Conservation (phyloP, 202 grass and related monocot genomes). For the Carex arenaria region DNA sequence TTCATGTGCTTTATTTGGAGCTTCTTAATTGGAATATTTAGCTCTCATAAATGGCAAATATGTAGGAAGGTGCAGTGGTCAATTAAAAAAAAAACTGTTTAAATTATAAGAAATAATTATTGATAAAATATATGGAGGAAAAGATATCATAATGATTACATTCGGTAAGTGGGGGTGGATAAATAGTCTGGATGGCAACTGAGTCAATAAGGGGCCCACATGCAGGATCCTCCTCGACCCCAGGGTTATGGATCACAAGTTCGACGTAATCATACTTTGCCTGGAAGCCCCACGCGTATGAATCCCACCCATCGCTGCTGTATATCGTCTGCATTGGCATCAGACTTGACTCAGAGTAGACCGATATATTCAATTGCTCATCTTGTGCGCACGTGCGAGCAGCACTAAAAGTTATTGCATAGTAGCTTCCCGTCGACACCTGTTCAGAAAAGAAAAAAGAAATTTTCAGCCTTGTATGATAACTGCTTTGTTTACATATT, state of each 20-base stretch:
- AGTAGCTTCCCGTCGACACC: slow-evolving; percentile 25
- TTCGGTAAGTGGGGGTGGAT: slow-evolving; percentile 5
- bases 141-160: slow-evolving; percentile 15
- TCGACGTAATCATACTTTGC: slow-evolving; percentile 23
- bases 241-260: slow-evolving; percentile 67
- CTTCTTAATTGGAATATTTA: background rate
- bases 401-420: slow-evolving; percentile 58
- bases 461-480: background rate
- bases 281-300: slow-evolving; percentile 56
- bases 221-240: slow-evolving; percentile 57
- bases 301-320: slow-evolving; percentile 62
- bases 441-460: background rate
- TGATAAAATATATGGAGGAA: background rate
- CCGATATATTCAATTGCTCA: slow-evolving; percentile 67
- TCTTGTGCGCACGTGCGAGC: slow-evolving; percentile 65
- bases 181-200: slow-evolving; percentile 52
- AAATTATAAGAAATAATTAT: background rate
- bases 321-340: slow-evolving; percentile 66
- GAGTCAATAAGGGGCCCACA: slow-evolving; percentile 76
- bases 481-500: background rate
- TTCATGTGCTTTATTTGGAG: background rate
- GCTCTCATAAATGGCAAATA: background rate
- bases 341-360: slow-evolving; percentile 43
- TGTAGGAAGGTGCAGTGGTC: background rate
- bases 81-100: background rate